Percentiles rank a stretch among this genome's conserved stretches.
Conservation (phyloP, 306 rosid species). For the Erythrophleum fordii region DNA sequence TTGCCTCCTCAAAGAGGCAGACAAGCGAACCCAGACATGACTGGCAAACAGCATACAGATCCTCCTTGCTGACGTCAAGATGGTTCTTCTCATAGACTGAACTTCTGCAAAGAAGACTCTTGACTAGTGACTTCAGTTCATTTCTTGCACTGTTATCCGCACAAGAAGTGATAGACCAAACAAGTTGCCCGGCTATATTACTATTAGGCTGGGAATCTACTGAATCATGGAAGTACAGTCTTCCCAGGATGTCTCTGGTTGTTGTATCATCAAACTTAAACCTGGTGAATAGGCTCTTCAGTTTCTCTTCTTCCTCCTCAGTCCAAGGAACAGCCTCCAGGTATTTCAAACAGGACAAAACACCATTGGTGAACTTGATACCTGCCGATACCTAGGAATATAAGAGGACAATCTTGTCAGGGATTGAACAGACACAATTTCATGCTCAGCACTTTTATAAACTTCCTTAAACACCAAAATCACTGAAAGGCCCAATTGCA, state of each 20-base stretch:
- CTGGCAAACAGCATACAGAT: conserved; percentile 8
- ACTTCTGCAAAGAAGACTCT: conserved; percentile 19
- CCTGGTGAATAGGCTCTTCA: conserved; percentile 17
- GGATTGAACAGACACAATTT: background rate
- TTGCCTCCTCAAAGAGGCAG: conserved; percentile 19
- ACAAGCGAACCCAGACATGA: conserved; percentile 20
- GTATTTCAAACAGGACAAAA: conserved; percentile 22
- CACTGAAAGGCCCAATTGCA: background rate
- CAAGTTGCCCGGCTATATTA: background rate
- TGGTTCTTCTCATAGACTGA: conserved; percentile 12
- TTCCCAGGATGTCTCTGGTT: conserved; percentile 13
- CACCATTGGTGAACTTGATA: conserved; percentile 9
- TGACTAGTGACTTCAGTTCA: conserved; percentile 22
- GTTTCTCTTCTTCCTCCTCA: conserved; percentile 24
- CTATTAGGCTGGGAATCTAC: background rate
- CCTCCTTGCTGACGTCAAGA: conserved; percentile 9
- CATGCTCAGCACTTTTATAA: background rate
- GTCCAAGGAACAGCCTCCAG: conserved; percentile 32
- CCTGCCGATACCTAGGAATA: conserved; percentile 2
- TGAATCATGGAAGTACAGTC: conserved; percentile 3
- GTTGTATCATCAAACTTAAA: conserved; percentile 8
- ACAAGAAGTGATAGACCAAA: conserved; percentile 22
- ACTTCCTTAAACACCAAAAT: conserved; percentile 2
- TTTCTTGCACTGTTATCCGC: conserved; percentile 17
- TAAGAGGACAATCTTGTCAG: conserved; percentile 3